Evolutionary conservation across 495 filamentous ascomycete genomes (phyloP).

Genomic region (Glutinoglossum americanum): DNA sequence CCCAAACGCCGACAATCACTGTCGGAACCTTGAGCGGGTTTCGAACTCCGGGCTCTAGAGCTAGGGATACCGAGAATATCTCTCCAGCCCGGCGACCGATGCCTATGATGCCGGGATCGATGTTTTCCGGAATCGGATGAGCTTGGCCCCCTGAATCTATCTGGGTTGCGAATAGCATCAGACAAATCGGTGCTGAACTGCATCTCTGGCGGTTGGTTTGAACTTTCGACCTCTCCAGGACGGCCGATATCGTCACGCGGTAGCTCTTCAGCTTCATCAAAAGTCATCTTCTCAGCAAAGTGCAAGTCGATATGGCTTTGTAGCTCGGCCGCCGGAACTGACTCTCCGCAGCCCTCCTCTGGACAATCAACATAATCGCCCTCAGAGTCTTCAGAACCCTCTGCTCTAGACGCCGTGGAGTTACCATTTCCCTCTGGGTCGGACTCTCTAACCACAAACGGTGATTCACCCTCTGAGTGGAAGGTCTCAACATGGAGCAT

Average conservation of each 20-base stretch:
- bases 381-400: slow-evolving; percentile 16
- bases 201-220: background rate
- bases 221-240: background rate
- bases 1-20: slow-evolving; percentile 3
- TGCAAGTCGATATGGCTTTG: slow-evolving; percentile 60
- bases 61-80: background rate
- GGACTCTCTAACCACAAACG: slow-evolving; percentile 23
- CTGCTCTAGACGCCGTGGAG: slow-evolving; percentile 3
- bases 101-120: background rate
- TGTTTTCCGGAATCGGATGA: background rate
- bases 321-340: slow-evolving; percentile 35
- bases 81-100: background rate
- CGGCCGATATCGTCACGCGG: slow-evolving; percentile 7
- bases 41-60: background rate
- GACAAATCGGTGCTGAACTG: slow-evolving; percentile 1
- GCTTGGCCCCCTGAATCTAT: background rate
- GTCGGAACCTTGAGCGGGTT: background rate
- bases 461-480: slow-evolving; percentile 31
- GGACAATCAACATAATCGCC: slow-evolving; percentile 43
- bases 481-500: slow-evolving; percentile 34
- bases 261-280: slow-evolving; percentile 2
- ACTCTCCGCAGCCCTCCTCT: slow-evolving; percentile 48
- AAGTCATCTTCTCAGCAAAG: slow-evolving; percentile 24
- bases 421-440: slow-evolving; percentile 3
- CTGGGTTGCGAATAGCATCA: background rate